A percentile compares a stretch with the other conserved stretches of the same genome.
These are phyloP conservation scores for Helichrysum umbraculigerum DNA, from an alignment of 129 eudicot genomes.

Conservation along the genomic window DNA sequence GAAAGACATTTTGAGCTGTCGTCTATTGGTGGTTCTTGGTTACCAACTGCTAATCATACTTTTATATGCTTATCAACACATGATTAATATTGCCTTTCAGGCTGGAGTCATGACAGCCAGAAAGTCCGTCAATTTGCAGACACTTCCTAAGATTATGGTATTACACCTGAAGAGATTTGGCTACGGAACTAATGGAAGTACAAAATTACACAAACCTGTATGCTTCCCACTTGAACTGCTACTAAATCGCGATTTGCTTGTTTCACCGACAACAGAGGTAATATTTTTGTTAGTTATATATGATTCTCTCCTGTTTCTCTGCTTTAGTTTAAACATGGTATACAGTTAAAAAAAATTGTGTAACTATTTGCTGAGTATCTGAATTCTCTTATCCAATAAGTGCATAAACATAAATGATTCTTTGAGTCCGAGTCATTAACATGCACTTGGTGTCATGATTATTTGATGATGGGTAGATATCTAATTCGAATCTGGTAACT, in stretches of 20 bases:
- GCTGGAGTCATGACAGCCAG: slow-evolving; percentile 78
- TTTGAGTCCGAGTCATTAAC: background rate
- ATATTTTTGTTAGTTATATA: background rate
- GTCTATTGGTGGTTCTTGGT: background rate
- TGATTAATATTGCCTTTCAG: slow-evolving; percentile 44
- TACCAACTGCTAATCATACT: background rate
- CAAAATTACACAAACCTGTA: slow-evolving; percentile 77
- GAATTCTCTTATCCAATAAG: background rate
- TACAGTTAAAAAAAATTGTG: background rate
- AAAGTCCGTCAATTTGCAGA: slow-evolving; percentile 73
- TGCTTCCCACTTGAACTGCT: slow-evolving; percentile 78
- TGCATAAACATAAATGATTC: background rate
- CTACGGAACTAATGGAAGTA: slow-evolving; percentile 82
- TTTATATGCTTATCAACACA: background rate
- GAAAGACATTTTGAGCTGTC: background rate
- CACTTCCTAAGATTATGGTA: slow-evolving; percentile 83
- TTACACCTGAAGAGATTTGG: slow-evolving; percentile 86
- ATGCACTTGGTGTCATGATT: background rate
- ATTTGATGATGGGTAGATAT: background rate
- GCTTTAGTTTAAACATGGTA: background rate
- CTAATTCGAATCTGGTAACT: background rate
- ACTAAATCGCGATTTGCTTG: slow-evolving; percentile 69
- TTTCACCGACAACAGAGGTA: slow-evolving; percentile 73
- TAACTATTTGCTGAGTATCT: background rate
- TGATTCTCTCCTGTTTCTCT: background rate